These are phyloP conservation scores for Globomyces sp. DNA, from an alignment of 371 early-diverging fungal genomes.

Conservation along the genomic window DNA sequence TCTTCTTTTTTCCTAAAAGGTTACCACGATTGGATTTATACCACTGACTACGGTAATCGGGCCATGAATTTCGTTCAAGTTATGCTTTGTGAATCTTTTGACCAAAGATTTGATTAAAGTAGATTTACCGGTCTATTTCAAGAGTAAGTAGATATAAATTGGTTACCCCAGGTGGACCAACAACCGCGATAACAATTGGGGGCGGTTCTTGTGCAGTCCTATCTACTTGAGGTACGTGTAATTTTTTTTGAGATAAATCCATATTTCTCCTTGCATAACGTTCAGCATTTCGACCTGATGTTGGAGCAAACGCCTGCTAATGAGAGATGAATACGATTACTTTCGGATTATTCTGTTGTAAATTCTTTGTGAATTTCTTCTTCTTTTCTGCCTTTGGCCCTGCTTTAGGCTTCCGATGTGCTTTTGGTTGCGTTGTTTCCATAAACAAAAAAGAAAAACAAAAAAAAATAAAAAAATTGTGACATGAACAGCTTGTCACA, in stretches of 20 bases:
- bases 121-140: slow-evolving; percentile 78
- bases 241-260: slow-evolving; percentile 85
- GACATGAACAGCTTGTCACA: no score
- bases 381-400: slow-evolving; percentile 83
- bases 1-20: slow-evolving; percentile 74
- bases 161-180: slow-evolving; percentile 90
- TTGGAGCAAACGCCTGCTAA: slow-evolving; percentile 10
- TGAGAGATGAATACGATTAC: slow-evolving; percentile 30
- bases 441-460: not conserved
- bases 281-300: slow-evolving; percentile 72
- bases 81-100: slow-evolving; percentile 92
- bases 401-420: slow-evolving; percentile 78
- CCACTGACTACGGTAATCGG: slow-evolving; percentile 96
- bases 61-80: slow-evolving; percentile 85
- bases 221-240: slow-evolving; percentile 95
- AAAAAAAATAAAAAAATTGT: not conserved
- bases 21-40: slow-evolving; percentile 17
- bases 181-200: slow-evolving; percentile 90
- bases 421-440: slow-evolving; percentile 44
- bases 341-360: slow-evolving; percentile 87
- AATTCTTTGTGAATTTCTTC: slow-evolving; percentile 64
- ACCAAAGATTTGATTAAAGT: slow-evolving; percentile 95
- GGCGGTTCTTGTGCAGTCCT: slow-evolving; percentile 89
- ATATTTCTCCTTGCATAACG: slow-evolving; percentile 76
- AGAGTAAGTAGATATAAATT: not conserved